A percentile compares a stretch with the other conserved stretches of the same genome.
Evolutionary conservation across 2,329 filamentous ascomycete species (phyloP).

Genomic region (Diaporthe aspalathi): DNA sequence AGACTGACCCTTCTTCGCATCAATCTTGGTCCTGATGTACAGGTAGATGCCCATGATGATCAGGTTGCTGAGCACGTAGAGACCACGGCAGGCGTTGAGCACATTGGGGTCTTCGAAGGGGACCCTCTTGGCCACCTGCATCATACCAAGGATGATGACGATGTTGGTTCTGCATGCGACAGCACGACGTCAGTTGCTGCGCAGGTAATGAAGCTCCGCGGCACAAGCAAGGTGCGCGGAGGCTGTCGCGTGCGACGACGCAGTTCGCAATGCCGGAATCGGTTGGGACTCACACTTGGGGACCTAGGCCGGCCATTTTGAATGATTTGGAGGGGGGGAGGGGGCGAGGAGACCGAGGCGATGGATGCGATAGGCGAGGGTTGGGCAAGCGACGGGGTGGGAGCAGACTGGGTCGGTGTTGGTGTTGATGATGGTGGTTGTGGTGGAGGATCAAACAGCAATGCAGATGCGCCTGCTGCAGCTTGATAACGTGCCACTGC

Average conservation of each 20-base stretch:
- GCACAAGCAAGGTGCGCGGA: not conserved
- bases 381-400: not conserved
- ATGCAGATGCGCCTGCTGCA: slow-evolving; percentile 2
- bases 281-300: slow-evolving; percentile 68
- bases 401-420: not conserved
- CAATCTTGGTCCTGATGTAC: slow-evolving; percentile 86
- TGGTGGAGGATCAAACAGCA: slow-evolving; percentile 6
- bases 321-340: slow-evolving; percentile 12
- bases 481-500: not conserved
- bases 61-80: slow-evolving; percentile 74
- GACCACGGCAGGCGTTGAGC: slow-evolving; percentile 66
- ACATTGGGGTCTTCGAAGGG: slow-evolving; percentile 86
- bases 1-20: slow-evolving; percentile 92
- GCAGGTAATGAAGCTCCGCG: too few relatives aligned
- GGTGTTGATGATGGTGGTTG: not conserved
- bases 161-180: slow-evolving; percentile 79
- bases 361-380: not conserved
- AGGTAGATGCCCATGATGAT: slow-evolving; percentile 88
- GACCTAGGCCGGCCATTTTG: slow-evolving; percentile 71
- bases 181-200: slow-evolving; percentile 43
- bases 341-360: not conserved
- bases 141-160: slow-evolving; percentile 95
- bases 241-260: slow-evolving; percentile 31
- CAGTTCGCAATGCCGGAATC: not conserved
- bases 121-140: slow-evolving; percentile 97